Percentiles rank a stretch among this genome's conserved stretches.
These are phyloP conservation scores for Blastocystis sp. DNA, from an alignment of 352 stramenopile species.

Conservation along the genomic window DNA sequence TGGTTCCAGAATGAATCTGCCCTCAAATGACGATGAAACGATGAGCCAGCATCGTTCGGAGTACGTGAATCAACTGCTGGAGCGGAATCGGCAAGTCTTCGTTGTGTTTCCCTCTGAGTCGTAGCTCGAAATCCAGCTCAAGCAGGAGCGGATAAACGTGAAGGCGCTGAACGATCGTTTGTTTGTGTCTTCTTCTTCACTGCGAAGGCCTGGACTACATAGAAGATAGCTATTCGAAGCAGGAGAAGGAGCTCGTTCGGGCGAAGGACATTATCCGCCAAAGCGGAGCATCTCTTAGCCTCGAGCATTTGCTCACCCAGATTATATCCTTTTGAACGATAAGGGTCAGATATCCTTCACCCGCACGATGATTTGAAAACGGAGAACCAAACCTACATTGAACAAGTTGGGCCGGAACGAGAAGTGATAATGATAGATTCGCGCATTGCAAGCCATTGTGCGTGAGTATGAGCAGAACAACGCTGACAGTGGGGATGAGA, in stretches of 20 bases:
- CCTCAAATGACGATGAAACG: constrained; percentile 63
- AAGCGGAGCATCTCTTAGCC: constrained; percentile 18
- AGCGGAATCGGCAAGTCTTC: constrained; percentile 36
- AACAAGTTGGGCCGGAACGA: constrained; percentile 35
- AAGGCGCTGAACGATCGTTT: constrained; percentile 60
- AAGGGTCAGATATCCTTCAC: constrained; percentile 11
- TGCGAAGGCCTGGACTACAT: constrained; percentile 35
- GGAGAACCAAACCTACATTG: constrained; percentile 66
- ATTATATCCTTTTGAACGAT: constrained; percentile 58
- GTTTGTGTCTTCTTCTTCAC: not conserved
- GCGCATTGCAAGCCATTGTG: constrained; percentile 56
- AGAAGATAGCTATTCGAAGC: constrained; percentile 24
- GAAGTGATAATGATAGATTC: constrained; percentile 21
- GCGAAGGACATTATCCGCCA: constrained; percentile 49
- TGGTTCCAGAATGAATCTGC: constrained; percentile 22
- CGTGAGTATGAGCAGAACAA: constrained; percentile 34
- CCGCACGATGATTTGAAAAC: constrained; percentile 20
- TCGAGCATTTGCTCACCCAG: constrained; percentile 32
- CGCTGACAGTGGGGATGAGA: constrained; percentile 8
- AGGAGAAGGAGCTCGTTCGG: constrained; percentile 31
- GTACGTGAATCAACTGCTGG: constrained; percentile 60
- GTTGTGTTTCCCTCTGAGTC: not conserved
- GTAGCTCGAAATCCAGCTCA: constrained; percentile 55
- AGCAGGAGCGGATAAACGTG: constrained; percentile 62
- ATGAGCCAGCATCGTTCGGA: constrained; percentile 62